phyloP scores from a whole-genome alignment of 257 asterid species.

The Ligustrum vulgare region DNA sequence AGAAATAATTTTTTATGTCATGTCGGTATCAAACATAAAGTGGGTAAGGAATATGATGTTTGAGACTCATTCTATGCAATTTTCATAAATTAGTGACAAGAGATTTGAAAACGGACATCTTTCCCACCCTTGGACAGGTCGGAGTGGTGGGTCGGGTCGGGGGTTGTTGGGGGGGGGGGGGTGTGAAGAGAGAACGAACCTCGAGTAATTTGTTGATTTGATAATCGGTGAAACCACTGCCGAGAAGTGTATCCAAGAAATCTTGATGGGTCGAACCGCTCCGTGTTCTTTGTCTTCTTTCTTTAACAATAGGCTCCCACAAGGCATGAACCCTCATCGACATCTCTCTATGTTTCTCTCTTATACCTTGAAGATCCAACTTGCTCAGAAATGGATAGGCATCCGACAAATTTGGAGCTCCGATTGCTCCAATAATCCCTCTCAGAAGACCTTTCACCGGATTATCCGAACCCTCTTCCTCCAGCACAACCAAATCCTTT shows the following conservation, averaged over 20 bases:
- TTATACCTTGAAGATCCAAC: constrained; percentile 50
- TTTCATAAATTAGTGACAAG: background rate
- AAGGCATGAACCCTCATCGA: background rate
- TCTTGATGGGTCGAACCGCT: constrained; percentile 11
- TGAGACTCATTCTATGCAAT: no score
- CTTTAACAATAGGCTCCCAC: constrained; percentile 42
- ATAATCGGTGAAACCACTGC: constrained; percentile 31
- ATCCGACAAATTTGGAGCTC: constrained; percentile 40
- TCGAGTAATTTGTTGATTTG: constrained; percentile 37
- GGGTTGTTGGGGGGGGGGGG: background rate
- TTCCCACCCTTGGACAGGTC: background rate
- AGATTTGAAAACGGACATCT: background rate
- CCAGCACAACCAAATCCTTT: constrained; percentile 28
- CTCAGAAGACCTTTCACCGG: constrained; percentile 29
- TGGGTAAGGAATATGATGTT: no score
- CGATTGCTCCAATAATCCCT: constrained; percentile 6
- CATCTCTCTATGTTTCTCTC: constrained; percentile 13
- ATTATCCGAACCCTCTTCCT: constrained; percentile 24
- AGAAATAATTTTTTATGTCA: no score
- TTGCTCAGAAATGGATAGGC: constrained; percentile 34
- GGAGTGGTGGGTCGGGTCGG: no score
- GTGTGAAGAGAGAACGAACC: constrained; percentile 25
- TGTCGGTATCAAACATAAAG: no score
- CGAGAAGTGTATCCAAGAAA: constrained; percentile 34
- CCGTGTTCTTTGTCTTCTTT: constrained; percentile 21